Evolutionary conservation across 306 rosid genomes (phyloP).

Genomic region (Quillaja saponaria): DNA sequence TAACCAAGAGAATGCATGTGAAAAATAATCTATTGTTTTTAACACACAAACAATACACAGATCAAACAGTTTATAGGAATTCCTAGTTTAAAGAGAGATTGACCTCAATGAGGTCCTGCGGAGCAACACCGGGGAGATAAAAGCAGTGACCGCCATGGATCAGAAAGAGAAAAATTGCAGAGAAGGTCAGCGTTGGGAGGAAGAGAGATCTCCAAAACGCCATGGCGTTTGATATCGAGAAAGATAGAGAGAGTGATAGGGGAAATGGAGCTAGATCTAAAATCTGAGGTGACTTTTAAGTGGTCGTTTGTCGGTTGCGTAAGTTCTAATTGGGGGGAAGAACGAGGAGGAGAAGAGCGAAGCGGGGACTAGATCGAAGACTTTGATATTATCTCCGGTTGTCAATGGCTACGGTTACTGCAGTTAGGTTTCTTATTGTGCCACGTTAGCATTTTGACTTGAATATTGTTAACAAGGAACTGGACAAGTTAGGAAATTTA

Average conservation of each 20-base stretch:
- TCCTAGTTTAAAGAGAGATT: neutral
- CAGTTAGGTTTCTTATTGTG: slow-evolving; percentile 9
- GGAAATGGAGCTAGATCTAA: slow-evolving; percentile 29
- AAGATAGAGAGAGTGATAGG: neutral
- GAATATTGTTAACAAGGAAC: no score
- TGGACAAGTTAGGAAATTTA: no score
- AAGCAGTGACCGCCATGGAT: slow-evolving; percentile 62
- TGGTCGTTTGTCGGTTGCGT: slow-evolving; percentile 6
- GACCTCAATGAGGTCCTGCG: slow-evolving; percentile 87
- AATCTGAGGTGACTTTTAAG: slow-evolving; percentile 6
- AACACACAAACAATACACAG: no score
- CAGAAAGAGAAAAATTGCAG: slow-evolving; percentile 49
- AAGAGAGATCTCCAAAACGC: slow-evolving; percentile 68
- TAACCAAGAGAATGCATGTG: slow-evolving; percentile 5
- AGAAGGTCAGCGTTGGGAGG: slow-evolving; percentile 31
- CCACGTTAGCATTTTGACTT: slow-evolving; percentile 16
- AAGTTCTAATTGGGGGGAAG: slow-evolving; percentile 1
- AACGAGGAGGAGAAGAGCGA: slow-evolving; percentile 4
- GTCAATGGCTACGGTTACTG: slow-evolving; percentile 31
- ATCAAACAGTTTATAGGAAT: slow-evolving; percentile 31
- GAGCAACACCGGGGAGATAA: slow-evolving; percentile 99
- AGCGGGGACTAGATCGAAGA: slow-evolving; percentile 7
- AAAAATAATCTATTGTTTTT: no score
- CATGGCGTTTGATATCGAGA: slow-evolving; percentile 59
- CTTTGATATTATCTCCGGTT: slow-evolving; percentile 33